Evolutionary conservation across 2,329 filamentous ascomycete species (phyloP), one percentile per base, ranked within the genome.

Genomic region (Colletotrichum eleusines): DNA sequence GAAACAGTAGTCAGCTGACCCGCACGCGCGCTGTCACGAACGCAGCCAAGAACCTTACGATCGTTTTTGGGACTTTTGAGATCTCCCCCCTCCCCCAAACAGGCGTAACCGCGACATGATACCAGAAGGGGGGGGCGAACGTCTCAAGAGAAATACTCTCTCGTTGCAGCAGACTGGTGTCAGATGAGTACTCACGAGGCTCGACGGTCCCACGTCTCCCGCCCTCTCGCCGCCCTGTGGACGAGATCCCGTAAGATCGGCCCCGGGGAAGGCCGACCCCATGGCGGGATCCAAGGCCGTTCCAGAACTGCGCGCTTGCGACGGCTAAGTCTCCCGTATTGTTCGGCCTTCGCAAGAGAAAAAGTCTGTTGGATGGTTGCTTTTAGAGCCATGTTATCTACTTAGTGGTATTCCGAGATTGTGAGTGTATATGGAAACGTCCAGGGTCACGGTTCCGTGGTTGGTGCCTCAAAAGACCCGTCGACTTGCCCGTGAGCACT

Each of bases 311-410:
- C 23, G 14, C 55, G 38, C 35, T 16, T 2, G 12, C 26, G 46
- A 12, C n/a, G 20, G 6, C 35, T 20, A 9, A 14, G 18, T 40
- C 16, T 58, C 51, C 16, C 38, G 4, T 3, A 20, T 11, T 1
- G 2, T 16, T 3, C 2, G 4, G 12, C 11, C 0, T n/a, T 18
- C 20, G 26, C 26, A 11, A 20, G 12, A 1, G 7, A 9, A n/a
- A n/a, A 44, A 51, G 20, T 23, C 20, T 23, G 38, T 44, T 20
- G 51, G 53, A 61, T 53, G 66, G 35, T 63, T 64, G 66, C 60
- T 64, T 51, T 58, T 53, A 16, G 60, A 51, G 60, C 51, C 58
- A 64, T 64, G 50, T 53, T 64, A 53, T 68, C 62, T 60, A 40
- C 60, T 64, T 68, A 42, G 59, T 58, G 63, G 31, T 23, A 3